A percentile compares a stretch with the other conserved stretches of the same genome.
phyloP scores from a whole-genome alignment of 805 yeast species.

The Cyberlindnera xishuangbannaensis region DNA sequence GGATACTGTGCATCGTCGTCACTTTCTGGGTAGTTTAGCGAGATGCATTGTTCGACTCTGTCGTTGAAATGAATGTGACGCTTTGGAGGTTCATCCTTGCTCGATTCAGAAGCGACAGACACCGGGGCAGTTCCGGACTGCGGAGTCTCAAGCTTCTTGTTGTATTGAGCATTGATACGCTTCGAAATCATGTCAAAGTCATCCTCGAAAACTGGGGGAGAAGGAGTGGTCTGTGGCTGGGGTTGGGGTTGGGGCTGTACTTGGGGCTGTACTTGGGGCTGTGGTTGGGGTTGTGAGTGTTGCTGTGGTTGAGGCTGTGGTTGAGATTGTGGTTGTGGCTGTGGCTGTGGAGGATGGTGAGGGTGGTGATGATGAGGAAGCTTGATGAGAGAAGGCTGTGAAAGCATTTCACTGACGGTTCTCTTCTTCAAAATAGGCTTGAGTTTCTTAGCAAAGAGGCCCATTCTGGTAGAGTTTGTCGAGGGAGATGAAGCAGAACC shows the following conservation, averaged over 20 bases:
- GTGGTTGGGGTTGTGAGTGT: too few relatives aligned
- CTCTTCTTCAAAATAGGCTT: conserved; percentile 89
- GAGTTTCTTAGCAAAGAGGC: conserved; percentile 28
- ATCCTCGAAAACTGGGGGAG: conserved; percentile 25
- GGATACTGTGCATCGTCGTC: conserved; percentile 21
- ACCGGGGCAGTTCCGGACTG: neutral
- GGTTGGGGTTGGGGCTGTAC: too few relatives aligned
- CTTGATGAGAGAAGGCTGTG: conserved; percentile 39
- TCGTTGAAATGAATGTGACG: conserved; percentile 91
- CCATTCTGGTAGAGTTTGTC: conserved; percentile 9
- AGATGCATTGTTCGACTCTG: conserved; percentile 91
- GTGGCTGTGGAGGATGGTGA: conserved; percentile 3
- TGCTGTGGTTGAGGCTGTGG: too few relatives aligned
- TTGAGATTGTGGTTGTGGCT: too few relatives aligned
- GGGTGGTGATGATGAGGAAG: conserved; percentile 19
- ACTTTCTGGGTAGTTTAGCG: conserved; percentile 35
- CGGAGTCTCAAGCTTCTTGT: conserved; percentile 1
- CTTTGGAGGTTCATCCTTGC: conserved; percentile 6
- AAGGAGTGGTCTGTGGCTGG: too few relatives aligned
- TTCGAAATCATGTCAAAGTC: conserved; percentile 23
- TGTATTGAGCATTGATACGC: conserved; percentile 25
- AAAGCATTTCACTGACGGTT: conserved; percentile 76
- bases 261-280: too few relatives aligned
- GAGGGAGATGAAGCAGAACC: conserved; percentile 11
- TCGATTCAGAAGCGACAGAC: conserved; percentile 1